A percentile compares a stretch with the other conserved stretches of the same genome.
These are phyloP conservation scores for Seiridium cupressi DNA, from an alignment of 2,329 filamentous ascomycete genomes.

Conservation along the genomic window DNA sequence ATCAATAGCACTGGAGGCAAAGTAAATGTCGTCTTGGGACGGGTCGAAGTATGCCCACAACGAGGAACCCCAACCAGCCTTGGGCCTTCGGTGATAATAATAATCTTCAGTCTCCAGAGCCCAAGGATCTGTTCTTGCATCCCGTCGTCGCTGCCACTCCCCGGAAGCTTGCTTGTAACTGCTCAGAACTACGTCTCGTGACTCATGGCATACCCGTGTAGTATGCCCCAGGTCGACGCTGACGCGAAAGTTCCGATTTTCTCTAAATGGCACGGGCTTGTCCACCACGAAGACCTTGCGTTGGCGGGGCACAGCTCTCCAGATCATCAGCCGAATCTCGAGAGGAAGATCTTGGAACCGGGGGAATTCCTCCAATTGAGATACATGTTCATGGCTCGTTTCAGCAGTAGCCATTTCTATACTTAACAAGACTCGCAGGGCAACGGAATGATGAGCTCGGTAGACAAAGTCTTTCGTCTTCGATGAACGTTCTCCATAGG, in stretches of 20 bases:
- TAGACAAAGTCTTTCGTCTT: no score
- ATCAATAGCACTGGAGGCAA: neutral
- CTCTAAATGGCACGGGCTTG: neutral
- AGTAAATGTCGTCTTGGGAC: neutral
- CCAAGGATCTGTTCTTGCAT: neutral
- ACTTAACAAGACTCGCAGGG: no score
- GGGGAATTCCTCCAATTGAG: neutral
- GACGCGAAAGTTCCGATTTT: neutral
- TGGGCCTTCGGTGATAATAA: neutral
- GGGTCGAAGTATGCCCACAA: neutral
- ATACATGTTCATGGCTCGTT: neutral
- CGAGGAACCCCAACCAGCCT: neutral
- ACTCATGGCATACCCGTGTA: neutral
- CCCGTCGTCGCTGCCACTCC: neutral
- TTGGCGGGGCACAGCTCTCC: neutral
- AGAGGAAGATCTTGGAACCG: neutral
- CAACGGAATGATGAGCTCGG: no score
- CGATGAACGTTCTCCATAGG: no score
- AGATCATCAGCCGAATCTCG: neutral
- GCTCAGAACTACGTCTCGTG: neutral
- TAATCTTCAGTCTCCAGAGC: neutral
- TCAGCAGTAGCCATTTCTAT: neutral
- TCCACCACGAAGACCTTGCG: neutral
- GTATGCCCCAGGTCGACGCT: neutral
- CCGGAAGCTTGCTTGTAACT: neutral